Evolutionary conservation across 2,329 filamentous ascomycete genomes (phyloP), one percentile per base, ranked within the genome.

Genomic region (Pseudocercospora crystallina): DNA sequence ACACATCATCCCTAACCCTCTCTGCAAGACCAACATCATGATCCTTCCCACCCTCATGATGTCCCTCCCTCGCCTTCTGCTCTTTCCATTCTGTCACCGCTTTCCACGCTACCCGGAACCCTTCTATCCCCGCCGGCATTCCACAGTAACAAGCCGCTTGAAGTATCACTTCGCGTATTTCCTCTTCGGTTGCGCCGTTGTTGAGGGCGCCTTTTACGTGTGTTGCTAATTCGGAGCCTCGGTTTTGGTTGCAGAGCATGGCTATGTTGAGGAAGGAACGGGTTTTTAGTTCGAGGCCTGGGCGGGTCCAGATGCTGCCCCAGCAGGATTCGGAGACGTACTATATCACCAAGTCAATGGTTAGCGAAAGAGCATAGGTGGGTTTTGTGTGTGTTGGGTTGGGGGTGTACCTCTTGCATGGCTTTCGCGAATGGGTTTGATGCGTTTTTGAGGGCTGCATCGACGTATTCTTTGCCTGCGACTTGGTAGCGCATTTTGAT

Each of bases 221-320:
- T 7, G 82, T 76, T 0, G 73, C 82, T 49, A 86, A 70, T 63
- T 86, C 83, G 0, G 79, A 76, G 5, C 71, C 73, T 5, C 80
- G 73, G 60, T 85, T 85, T 54, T 84, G 72, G 2, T 81, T 81
- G 65, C 80, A 80, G 39, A 86, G 71, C 78, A 86, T 85, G 41
- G 78, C 82, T 41, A 86, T 80, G 64, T 85, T 85, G 46, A 86
- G 69, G 47, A 86, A 72, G 46, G 76, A 80, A 40, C 83, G 76
- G 58, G 82, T 78, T 65, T 85, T 83, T 52, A 78, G 76, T 32
- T 80, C 76, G 8, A 86, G 75, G 0, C 83, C 83, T 0, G 81
- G 82, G 7, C 83, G 77, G 3, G 79, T 79, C 83, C 83, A 87
- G 20, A 79, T 77, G 51, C 76, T 76, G 11, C 82, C 83, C 83